A percentile compares a stretch with the other conserved stretches of the same genome.
Evolutionary conservation across 306 rosid genomes (phyloP).

Genomic region (Quercus ilex): DNA sequence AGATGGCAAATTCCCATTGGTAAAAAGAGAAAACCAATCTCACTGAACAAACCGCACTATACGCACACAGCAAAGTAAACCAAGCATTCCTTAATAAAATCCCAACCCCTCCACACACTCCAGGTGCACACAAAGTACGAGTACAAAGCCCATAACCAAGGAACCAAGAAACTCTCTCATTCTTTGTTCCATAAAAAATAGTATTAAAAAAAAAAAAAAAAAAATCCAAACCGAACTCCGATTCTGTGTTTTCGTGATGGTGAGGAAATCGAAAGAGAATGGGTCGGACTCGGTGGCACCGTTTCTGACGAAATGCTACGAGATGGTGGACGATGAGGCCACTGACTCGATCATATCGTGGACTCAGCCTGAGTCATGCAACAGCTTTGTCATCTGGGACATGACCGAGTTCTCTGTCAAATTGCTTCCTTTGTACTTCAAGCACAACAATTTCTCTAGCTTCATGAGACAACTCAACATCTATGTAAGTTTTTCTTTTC

Average conservation of each 20-base stretch:
- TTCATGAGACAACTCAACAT: constrained; percentile 90
- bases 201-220: not conserved
- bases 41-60: too few species aligned
- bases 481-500: constrained; percentile 41
- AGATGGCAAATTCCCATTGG: too few species aligned
- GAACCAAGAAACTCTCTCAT: not conserved
- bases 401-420: constrained; percentile 55
- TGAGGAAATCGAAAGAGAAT: constrained; percentile 46
- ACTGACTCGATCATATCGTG: constrained; percentile 62
- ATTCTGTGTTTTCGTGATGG: constrained; percentile 30
- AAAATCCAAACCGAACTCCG: not conserved
- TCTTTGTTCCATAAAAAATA: not conserved
- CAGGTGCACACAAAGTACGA: too few species aligned
- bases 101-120: too few species aligned
- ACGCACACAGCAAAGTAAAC: too few species aligned
- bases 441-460: constrained; percentile 86
- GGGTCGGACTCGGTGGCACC: constrained; percentile 50
- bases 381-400: constrained; percentile 56
- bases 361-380: constrained; percentile 19
- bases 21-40: too few species aligned
- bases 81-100: too few species aligned
- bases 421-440: constrained; percentile 66
- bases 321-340: constrained; percentile 62
- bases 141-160: too few species aligned
- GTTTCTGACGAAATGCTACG: constrained; percentile 67